Conservation (phyloP, 2,329 filamentous ascomycete genomes). For the Tolypocladium tundrense region DNA sequence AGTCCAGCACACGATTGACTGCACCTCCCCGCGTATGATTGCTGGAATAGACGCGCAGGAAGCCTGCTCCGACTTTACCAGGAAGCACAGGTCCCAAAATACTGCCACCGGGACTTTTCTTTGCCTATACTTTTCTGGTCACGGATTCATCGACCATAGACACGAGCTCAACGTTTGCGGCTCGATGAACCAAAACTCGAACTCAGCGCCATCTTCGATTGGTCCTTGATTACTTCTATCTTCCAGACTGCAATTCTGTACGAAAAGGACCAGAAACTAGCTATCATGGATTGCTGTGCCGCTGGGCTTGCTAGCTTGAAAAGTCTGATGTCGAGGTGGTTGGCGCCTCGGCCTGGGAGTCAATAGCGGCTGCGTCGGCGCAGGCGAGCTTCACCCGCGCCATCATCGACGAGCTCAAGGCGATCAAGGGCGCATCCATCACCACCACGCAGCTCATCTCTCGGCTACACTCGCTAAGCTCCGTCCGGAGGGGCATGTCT, state of each 20-base stretch:
- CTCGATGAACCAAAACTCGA: not conserved
- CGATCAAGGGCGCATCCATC: not conserved
- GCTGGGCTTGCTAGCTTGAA: not conserved
- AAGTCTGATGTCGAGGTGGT: not conserved
- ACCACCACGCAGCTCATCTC: not conserved
- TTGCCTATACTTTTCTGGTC: not conserved
- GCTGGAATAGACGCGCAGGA: not conserved
- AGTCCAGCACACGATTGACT: not conserved
- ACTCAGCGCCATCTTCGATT: too few relatives aligned
- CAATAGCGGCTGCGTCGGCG: not conserved
- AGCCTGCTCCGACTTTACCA: too few relatives aligned
- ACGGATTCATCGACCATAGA: not conserved
- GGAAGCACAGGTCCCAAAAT: too few relatives aligned
- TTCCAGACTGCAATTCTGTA: not conserved
- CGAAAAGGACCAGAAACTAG: not conserved
- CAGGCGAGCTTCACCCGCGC: not conserved
- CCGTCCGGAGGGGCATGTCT: not conserved
- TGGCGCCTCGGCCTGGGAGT: not conserved
- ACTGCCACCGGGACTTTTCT: too few relatives aligned
- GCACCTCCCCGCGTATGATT: not conserved
- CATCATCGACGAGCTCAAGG: not conserved
- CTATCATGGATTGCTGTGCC: not conserved
- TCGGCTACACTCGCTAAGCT: not conserved
- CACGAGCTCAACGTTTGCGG: not conserved
- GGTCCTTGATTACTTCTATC: not conserved